phyloP scores from a whole-genome alignment of 2,329 filamentous ascomycete species.

The Beauveria caledonica region DNA sequence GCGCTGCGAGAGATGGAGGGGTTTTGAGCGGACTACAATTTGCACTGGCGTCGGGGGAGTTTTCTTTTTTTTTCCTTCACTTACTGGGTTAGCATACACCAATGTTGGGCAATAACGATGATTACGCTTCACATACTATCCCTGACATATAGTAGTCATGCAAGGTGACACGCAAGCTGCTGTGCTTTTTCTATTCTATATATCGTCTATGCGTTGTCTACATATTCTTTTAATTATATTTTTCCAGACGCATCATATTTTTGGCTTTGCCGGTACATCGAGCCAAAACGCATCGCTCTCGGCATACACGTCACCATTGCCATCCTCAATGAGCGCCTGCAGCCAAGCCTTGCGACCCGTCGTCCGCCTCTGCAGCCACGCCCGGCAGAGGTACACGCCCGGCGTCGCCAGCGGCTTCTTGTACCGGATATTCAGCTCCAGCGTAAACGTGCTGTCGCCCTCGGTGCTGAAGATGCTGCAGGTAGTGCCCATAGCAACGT shows the following conservation, averaged over 20 bases:
- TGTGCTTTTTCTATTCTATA: neutral
- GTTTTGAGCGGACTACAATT: constrained; percentile 25
- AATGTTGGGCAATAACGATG: neutral
- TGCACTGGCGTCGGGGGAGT: neutral
- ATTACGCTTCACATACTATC: neutral
- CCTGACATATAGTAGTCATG: neutral
- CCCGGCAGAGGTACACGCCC: constrained; percentile 10
- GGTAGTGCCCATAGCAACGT: constrained; percentile 15
- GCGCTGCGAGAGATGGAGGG: constrained; percentile 58
- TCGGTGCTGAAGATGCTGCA: constrained; percentile 11
- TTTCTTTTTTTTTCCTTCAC: neutral
- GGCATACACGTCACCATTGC: neutral
- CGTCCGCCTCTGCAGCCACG: constrained; percentile 11
- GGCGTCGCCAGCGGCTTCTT: constrained; percentile 13
- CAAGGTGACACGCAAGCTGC: neutral
- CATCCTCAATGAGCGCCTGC: constrained; percentile 13
- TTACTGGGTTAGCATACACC: neutral
- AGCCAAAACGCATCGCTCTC: constrained; percentile 7
- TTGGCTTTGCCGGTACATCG: neutral
- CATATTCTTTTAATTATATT: neutral
- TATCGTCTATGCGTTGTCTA: neutral
- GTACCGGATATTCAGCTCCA: constrained; percentile 16
- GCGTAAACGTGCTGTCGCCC: constrained; percentile 15
- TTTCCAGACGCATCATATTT: neutral
- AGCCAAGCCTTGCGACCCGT: constrained; percentile 17